A percentile compares a stretch with the other conserved stretches of the same genome.
These are phyloP conservation scores for Zymoseptoria pseudotritici DNA, from an alignment of 2,329 filamentous ascomycete species.

Conservation along the genomic window DNA sequence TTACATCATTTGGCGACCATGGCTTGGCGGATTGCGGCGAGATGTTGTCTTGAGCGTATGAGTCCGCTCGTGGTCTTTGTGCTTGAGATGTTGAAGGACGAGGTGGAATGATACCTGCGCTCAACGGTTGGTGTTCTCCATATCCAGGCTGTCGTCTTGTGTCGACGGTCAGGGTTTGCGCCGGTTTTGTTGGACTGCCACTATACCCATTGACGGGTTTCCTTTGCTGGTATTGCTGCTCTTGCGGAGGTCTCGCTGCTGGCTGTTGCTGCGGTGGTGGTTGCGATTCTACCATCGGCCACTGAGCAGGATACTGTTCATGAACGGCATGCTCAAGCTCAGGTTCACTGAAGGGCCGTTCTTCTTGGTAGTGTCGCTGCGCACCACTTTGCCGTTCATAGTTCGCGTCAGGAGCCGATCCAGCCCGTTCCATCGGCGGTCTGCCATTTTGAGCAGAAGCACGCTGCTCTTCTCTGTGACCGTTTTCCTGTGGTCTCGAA, in stretches of 20 bases:
- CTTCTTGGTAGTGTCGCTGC: neutral
- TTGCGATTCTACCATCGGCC: constrained; percentile 15
- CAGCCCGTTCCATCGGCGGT: constrained; percentile 7
- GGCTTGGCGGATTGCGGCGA: constrained; percentile 6
- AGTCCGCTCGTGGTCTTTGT: constrained; percentile 4
- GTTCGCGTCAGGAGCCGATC: constrained; percentile 3
- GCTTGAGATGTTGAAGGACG: constrained; percentile 15
- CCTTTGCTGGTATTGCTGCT: constrained; percentile 9
- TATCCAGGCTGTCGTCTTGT: constrained; percentile 12
- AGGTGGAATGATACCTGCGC: constrained; percentile 14
- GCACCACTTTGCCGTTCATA: constrained; percentile 5
- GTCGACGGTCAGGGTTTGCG: constrained; percentile 9
- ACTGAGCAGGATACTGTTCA: constrained; percentile 19
- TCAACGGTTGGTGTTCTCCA: constrained; percentile 11
- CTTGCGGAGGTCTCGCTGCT: constrained; percentile 1
- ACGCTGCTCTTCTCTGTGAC: constrained; percentile 3
- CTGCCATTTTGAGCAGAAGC: constrained; percentile 4
- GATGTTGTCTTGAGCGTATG: constrained; percentile 1
- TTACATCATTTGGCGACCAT: constrained; percentile 6
- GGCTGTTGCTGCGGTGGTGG: constrained; percentile 6
- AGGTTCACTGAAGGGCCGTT: neutral
- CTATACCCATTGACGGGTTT: neutral
- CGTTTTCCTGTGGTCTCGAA: constrained; percentile 8
- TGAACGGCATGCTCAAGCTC: constrained; percentile 1
- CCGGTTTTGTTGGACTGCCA: constrained; percentile 1